Base-by-base conservation (phyloP, 2,329 filamentous ascomycete species). In the Arthrobotrys entomopaga region DNA sequence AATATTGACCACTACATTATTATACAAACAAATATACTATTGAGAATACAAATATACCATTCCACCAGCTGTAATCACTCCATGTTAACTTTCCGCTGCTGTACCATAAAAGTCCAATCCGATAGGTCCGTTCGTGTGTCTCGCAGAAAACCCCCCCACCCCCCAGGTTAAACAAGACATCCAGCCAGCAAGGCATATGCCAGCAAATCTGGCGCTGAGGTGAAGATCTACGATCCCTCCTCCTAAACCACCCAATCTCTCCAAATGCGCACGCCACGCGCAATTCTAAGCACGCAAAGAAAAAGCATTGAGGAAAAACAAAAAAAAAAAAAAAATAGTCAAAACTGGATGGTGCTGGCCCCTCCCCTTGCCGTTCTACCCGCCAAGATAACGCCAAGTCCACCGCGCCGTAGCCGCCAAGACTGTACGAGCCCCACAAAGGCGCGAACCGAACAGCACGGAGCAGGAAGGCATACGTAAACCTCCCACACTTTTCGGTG, bases 331-430 rank as follows among this genome's bases (percentile, higher is more conserved):
- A 53, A 53, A 26, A 53, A 49, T 11, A 4, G 6, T 8, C 6
- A 29, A 29, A 29, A 29, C 3, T 29, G 3, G 26, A 29, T 7
- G 26, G 7, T 22, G 15, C 46, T 22, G 49, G 49, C 49, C 20
- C 49, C 15, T 29, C 24, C 19, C 19, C 26, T 53, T 29, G 4
- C 11, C 6, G 6, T 56, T 11, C 15, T 40, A 50, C 40, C 61
- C 50, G 63, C 53, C 53, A 59, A 58, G 63, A 59, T 46, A 66
- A 52, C 63, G 63, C 54, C 63, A 52, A 66, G 54, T 24, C 16
- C n/a, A 52, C 24, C n/a, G 52, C 16, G 19, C 19, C 11, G 34
- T 38, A 19, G 11, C 13, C 63, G 48, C 46, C 26, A 42, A 29
- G 40, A 34, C 34, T 48, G 20, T 22, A 19, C 38, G 38, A 40